Conservation (phyloP, 805 yeast genomes). For the Kodamaea fukazawae region DNA sequence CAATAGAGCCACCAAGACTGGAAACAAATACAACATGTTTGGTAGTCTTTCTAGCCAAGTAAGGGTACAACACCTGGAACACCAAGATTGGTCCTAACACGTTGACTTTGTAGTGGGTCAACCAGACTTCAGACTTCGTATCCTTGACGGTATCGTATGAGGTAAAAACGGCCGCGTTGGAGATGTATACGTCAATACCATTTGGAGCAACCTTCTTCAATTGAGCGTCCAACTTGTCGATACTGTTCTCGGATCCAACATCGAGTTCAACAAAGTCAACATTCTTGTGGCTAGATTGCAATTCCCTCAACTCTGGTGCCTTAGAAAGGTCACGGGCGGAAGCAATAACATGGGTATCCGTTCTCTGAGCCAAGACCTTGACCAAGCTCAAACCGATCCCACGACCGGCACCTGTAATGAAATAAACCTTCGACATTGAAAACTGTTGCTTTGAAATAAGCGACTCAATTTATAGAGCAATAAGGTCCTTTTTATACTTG, state of each 20-base stretch:
- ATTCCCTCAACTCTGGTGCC: slow-evolving; percentile 16
- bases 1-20: slow-evolving; percentile 25
- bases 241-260: slow-evolving; percentile 20
- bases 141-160: slow-evolving; percentile 15
- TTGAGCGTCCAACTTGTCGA: slow-evolving; percentile 14
- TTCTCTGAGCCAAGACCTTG: slow-evolving; percentile 1
- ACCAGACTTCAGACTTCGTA: slow-evolving; percentile 17
- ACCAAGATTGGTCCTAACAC: slow-evolving; percentile 31
- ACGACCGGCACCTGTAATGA: slow-evolving; percentile 42
- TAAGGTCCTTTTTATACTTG: too few species aligned
- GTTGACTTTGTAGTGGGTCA: slow-evolving; percentile 19
- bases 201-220: slow-evolving; percentile 2
- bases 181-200: slow-evolving; percentile 32
- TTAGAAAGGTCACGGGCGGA: slow-evolving; percentile 32
- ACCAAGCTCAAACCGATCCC: slow-evolving; percentile 35
- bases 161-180: slow-evolving; percentile 27
- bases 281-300: slow-evolving; percentile 10
- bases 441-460: too few species aligned
- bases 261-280: slow-evolving; percentile 20
- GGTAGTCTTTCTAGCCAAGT: slow-evolving; percentile 17
- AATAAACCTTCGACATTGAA: slow-evolving; percentile 18
- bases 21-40: slow-evolving; percentile 30
- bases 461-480: too few species aligned
- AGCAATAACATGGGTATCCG: slow-evolving; percentile 36
- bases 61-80: slow-evolving; percentile 26